phyloP scores from a whole-genome alignment of 163 green algal genomes.

The Chlamydomonas reinhardtii region DNA sequence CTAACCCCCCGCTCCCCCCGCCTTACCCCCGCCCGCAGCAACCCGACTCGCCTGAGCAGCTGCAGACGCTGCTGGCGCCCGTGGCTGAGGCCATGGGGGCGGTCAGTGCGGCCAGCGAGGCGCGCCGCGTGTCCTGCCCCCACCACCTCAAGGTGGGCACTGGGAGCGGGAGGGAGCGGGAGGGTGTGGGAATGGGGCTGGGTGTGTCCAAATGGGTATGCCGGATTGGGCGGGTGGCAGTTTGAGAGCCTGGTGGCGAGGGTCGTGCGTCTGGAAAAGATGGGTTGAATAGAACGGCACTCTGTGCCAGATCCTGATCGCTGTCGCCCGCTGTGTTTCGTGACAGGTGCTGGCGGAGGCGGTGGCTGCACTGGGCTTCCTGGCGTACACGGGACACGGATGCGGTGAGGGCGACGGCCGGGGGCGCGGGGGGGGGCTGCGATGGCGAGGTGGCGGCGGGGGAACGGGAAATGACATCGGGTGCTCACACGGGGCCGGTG shows the following conservation, averaged over 20 bases:
- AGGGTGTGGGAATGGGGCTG: neutral
- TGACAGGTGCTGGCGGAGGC: conserved; percentile 81
- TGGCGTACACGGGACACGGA: conserved; percentile 84
- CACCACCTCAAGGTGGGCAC: conserved; percentile 66
- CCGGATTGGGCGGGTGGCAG: too few relatives aligned
- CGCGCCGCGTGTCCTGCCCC: conserved; percentile 68
- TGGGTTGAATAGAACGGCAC: too few relatives aligned
- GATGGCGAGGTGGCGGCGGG: neutral
- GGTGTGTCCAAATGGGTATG: too few relatives aligned
- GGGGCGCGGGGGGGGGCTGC: neutral
- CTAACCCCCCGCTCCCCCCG: too few relatives aligned
- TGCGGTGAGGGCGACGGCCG: conserved; percentile 78
- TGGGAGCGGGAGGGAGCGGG: too few relatives aligned
- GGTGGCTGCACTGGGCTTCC: conserved; percentile 83
- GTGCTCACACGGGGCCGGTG: too few relatives aligned
- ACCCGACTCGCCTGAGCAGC: conserved; percentile 59
- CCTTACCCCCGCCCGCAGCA: conserved; percentile 51
- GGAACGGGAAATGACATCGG: too few relatives aligned
- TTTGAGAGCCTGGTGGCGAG: too few relatives aligned
- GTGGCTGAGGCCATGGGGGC: conserved; percentile 78
- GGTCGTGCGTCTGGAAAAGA: too few relatives aligned
- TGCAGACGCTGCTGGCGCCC: conserved; percentile 82
- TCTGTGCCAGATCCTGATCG: too few relatives aligned
- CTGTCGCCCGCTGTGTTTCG: too few relatives aligned
- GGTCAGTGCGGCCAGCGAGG: conserved; percentile 68